Conservation (phyloP, 164 flowering plant genomes). For the Pachysandra terminalis region DNA sequence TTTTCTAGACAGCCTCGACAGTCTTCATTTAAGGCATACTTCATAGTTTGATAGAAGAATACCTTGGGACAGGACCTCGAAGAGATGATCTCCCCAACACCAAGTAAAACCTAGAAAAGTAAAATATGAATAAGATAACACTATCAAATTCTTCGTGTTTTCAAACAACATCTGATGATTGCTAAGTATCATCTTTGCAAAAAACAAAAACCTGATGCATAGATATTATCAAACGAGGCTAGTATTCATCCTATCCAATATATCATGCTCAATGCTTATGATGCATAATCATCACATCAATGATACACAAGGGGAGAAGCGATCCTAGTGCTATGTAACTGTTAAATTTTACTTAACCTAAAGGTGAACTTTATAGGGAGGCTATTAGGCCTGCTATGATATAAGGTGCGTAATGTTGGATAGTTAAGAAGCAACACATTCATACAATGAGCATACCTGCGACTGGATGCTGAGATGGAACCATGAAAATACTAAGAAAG, state of each 20-base stretch:
- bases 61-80: conserved; percentile 90
- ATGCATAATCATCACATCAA: background rate
- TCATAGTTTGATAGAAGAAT: conserved; percentile 6
- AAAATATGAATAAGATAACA: conserved; percentile 11
- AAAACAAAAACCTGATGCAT: background rate
- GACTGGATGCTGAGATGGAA: no score
- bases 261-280: background rate
- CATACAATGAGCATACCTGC: no score
- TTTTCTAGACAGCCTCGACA: background rate
- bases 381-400: no score
- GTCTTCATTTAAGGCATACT: background rate
- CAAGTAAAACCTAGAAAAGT: conserved; percentile 64
- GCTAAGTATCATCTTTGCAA: background rate
- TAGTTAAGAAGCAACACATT: no score
- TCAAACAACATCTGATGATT: background rate
- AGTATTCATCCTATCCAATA: background rate
- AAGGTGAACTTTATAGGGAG: no score
- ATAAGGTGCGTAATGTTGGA: no score
- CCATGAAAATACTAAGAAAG: no score
- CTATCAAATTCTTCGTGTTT: background rate
- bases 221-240: background rate
- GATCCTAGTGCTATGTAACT: no score
- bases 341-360: no score
- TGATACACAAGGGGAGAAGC: no score
- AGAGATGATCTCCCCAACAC: conserved; percentile 82